Percentiles rank a stretch among this genome's conserved stretches.
phyloP scores from a whole-genome alignment of 257 asterid species.

The Solanum clarkiae region DNA sequence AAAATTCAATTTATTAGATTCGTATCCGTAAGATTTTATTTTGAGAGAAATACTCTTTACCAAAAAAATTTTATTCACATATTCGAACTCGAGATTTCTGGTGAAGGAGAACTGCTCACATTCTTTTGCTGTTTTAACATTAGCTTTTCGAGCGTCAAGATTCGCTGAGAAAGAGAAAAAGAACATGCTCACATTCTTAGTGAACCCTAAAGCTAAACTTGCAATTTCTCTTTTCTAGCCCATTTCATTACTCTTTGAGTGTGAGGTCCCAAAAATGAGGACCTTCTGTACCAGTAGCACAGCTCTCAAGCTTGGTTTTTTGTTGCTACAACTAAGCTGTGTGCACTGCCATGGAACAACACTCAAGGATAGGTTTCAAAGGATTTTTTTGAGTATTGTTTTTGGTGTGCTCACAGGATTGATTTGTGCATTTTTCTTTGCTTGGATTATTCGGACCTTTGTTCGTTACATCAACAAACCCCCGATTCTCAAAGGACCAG shows the following conservation, averaged over 20 bases:
- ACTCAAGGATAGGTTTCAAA: conserved; percentile 15
- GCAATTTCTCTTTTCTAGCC: neutral
- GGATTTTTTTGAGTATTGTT: conserved; percentile 38
- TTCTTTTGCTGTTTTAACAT: too few relatives aligned
- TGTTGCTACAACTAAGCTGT: conserved; percentile 21
- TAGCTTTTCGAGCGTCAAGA: conserved; percentile 13
- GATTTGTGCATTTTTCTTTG: conserved; percentile 43
- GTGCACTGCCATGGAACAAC: conserved; percentile 41
- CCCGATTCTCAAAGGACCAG: conserved; percentile 61
- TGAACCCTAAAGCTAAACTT: neutral
- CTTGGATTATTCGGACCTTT: conserved; percentile 42
- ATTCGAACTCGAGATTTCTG: too few relatives aligned
- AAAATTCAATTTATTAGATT: too few relatives aligned
- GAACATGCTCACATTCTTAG: neutral
- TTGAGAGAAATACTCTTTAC: too few relatives aligned
- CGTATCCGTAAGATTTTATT: accelerated
- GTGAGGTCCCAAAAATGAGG: conserved; percentile 12
- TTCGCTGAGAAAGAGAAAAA: conserved; percentile 7
- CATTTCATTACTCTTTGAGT: neutral
- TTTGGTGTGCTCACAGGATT: conserved; percentile 63
- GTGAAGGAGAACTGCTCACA: too few relatives aligned
- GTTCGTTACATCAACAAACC: conserved; percentile 51
- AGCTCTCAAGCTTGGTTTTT: conserved; percentile 5
- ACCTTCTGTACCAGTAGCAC: neutral
- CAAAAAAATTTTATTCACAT: too few relatives aligned